Conservation (phyloP, 345 rosid genomes). For the Streptanthus diversifolius region DNA sequence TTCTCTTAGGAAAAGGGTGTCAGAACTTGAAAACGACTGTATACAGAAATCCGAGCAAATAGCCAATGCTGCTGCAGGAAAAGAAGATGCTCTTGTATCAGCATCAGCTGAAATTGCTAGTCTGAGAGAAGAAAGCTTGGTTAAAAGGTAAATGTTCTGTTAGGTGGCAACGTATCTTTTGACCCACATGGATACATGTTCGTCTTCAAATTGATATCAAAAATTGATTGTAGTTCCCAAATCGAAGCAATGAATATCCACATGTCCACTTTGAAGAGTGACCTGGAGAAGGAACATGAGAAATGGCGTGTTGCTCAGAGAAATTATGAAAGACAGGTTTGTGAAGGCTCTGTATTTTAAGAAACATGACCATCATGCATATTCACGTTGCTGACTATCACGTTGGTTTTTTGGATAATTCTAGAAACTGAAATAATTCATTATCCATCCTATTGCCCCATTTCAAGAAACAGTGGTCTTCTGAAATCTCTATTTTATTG, state of each 20-base stretch:
- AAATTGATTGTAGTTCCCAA: slow-evolving; percentile 58
- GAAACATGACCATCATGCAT: slow-evolving; percentile 10
- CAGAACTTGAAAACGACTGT: slow-evolving; percentile 70
- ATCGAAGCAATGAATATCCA: slow-evolving; percentile 59
- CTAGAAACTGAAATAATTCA: not conserved
- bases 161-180: not conserved
- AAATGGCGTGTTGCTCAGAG: slow-evolving; percentile 76
- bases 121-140: slow-evolving; percentile 64
- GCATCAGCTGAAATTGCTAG: slow-evolving; percentile 56
- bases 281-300: slow-evolving; percentile 69
- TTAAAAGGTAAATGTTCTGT: slow-evolving; percentile 47
- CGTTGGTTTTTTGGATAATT: not conserved
- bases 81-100: slow-evolving; percentile 67
- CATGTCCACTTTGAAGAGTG: slow-evolving; percentile 57
- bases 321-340: slow-evolving; percentile 96
- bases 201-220: slow-evolving; percentile 7
- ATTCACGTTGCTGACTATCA: not conserved
- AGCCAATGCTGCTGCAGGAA: slow-evolving; percentile 58
- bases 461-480: not conserved
- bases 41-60: slow-evolving; percentile 64
- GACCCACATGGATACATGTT: not conserved
- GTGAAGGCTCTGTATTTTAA: slow-evolving; percentile 11
- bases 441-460: not conserved
- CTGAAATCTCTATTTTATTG: not conserved
- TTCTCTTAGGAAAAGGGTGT: slow-evolving; percentile 63